Base-by-base conservation (phyloP, 768 basidiomycete species). In the Tylopilus plumbeoviolaceoides region DNA sequence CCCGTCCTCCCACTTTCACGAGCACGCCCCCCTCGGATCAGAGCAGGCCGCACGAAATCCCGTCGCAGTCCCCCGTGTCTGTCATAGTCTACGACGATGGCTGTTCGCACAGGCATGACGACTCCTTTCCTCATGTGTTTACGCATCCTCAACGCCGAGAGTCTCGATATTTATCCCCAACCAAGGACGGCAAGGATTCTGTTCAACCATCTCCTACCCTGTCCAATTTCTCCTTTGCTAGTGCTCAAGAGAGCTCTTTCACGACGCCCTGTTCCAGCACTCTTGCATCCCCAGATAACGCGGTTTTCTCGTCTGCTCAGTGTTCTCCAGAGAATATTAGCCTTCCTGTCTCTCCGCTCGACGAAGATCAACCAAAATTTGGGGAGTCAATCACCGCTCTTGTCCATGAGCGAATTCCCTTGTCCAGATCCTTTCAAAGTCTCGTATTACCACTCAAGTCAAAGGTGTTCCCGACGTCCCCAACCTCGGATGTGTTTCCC, bases 1-100 rank as follows among this genome's bases (percentile, higher is more conserved):
- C 68, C 4, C 64, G 66, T 49, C 62, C 70, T 0, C 66, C 68
- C 3, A 30, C 8, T 30, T 8, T 30, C 7, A 30, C 10, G 28
- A 30, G 28, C 28, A 10, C 28, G 10, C 28, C 7, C 10, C 4
- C 28, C 2, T 70, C 67, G 0, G 68, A 70, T 15, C 68, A 70
- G 28, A 68, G 67, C 28, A 57, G 56, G 1, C 62, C 68, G 0
- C 64, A 60, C 30, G 67, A 70, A 21, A 41, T 63, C 4, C 51
- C 58, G 12, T 68, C 58, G 0, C 65, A 66, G 0, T 47, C 59
- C 0, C 68, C 66, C 25, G 64, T 66, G 3, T 70, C 67, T 4
- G 66, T 68, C n/a, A 58, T 68, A 4, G 62, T 68, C 5, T 68
- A 70, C 3, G 60, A 59, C 7, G 67, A 60, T 8, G 33, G 36